Evolutionary conservation across 208 protist genomes (phyloP).

Genomic region (Acanthamoeba castellanii): DNA sequence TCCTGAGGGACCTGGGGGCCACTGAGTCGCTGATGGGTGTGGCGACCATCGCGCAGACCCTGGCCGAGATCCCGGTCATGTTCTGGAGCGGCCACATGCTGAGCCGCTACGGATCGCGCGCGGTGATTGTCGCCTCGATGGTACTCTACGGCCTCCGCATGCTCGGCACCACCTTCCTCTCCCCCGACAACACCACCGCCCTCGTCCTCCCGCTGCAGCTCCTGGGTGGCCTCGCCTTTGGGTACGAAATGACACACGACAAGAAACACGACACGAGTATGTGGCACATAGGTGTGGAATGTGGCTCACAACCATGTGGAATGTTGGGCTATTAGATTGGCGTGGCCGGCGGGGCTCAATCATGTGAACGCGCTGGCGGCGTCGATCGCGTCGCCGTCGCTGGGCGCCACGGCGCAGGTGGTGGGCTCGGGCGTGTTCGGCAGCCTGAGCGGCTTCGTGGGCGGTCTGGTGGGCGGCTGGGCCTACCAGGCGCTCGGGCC

Average conservation of each 20-base stretch:
- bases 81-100: conserved; percentile 10
- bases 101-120: neutral
- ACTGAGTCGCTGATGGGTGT: conserved; percentile 49
- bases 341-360: conserved; percentile 53
- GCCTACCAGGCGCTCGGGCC: conserved; percentile 31
- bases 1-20: conserved; percentile 39
- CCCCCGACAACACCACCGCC: neutral
- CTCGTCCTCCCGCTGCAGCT: conserved; percentile 35
- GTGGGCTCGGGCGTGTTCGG: conserved; percentile 17
- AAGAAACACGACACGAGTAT: too few species aligned
- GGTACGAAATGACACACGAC: too few species aligned
- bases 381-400: neutral
- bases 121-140: conserved; percentile 1
- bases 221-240: conserved; percentile 37
- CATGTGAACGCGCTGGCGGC: conserved; percentile 26
- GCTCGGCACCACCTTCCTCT: neutral
- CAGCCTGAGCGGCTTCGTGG: conserved; percentile 48
- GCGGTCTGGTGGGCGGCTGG: conserved; percentile 50
- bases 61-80: conserved; percentile 58
- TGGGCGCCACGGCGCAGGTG: conserved; percentile 18
- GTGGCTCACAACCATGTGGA: neutral
- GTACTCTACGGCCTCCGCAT: neutral
- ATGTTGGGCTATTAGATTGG: neutral
- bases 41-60: neutral
- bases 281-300: too few species aligned